Conservation (phyloP, 108 stramenopile species). For the Cyclostephanos tholiformis region DNA sequence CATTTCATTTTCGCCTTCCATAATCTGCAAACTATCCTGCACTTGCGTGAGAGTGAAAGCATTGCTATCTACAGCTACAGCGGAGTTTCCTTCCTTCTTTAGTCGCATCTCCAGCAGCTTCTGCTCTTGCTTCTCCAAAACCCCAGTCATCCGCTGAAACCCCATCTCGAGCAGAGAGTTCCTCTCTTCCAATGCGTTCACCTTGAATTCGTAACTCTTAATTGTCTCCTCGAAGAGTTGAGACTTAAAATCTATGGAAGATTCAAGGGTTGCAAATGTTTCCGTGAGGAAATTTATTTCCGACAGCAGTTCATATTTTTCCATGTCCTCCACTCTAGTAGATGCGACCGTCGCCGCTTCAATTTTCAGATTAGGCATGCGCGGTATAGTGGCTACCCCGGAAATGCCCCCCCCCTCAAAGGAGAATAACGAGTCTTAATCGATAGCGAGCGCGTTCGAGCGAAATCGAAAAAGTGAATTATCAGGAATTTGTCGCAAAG, state of each 20-base stretch:
- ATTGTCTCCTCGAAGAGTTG: constrained; percentile 21
- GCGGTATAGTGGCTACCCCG: constrained; percentile 6
- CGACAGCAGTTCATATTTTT: constrained; percentile 17
- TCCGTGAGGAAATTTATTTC: constrained; percentile 24
- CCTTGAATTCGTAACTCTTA: constrained; percentile 6
- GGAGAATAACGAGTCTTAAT: constrained; percentile 7
- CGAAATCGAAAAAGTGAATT: background rate
- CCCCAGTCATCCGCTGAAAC: constrained; percentile 18
- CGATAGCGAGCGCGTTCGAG: background rate
- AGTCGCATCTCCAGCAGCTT: constrained; percentile 15
- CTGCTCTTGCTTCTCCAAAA: constrained; percentile 32
- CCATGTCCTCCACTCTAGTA: constrained; percentile 4
- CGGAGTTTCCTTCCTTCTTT: background rate
- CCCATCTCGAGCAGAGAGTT: constrained; percentile 27
- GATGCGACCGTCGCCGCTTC: background rate
- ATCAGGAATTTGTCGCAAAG: background rate
- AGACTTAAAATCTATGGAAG: constrained; percentile 17
- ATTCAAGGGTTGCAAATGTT: constrained; percentile 24
- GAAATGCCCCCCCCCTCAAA: constrained; percentile 2
- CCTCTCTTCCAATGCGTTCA: constrained; percentile 23
- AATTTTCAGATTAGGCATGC: constrained; percentile 8
- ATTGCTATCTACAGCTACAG: background rate
- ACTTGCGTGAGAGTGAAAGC: background rate
- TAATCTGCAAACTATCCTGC: constrained; percentile 4
- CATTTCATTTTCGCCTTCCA: constrained; percentile 31